phyloP scores from a whole-genome alignment of 495 filamentous ascomycete genomes.

The Aspergillus taichungensis region DNA sequence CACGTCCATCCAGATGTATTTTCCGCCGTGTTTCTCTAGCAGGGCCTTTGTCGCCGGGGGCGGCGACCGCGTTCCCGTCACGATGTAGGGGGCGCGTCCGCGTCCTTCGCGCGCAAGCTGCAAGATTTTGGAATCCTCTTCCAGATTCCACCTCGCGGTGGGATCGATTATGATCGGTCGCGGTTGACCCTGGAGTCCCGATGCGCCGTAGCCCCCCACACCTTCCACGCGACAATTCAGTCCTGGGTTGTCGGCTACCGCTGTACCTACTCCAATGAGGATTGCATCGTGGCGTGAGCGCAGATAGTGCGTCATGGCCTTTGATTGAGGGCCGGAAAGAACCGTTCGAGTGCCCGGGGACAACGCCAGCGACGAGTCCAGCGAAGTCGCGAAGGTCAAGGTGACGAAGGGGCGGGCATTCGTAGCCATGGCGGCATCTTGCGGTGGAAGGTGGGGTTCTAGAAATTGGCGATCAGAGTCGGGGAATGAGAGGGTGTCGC shows the following conservation, averaged over 20 bases:
- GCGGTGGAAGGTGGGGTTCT: slow-evolving; percentile 35
- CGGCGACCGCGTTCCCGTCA: slow-evolving; percentile 33
- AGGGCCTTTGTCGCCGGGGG: slow-evolving; percentile 20
- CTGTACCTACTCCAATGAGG: slow-evolving; percentile 78
- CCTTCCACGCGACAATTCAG: slow-evolving; percentile 66
- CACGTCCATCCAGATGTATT: slow-evolving; percentile 29
- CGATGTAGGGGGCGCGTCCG: slow-evolving; percentile 62
- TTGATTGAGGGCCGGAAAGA: slow-evolving; percentile 72
- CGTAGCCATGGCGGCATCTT: neutral
- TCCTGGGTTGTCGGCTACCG: slow-evolving; percentile 72
- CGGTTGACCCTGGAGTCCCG: slow-evolving; percentile 50
- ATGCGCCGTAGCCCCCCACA: slow-evolving; percentile 40
- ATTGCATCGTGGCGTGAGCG: slow-evolving; percentile 78
- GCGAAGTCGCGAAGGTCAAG: slow-evolving; percentile 82
- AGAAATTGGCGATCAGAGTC: slow-evolving; percentile 29
- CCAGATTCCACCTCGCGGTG: slow-evolving; percentile 53
- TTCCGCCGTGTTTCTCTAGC: slow-evolving; percentile 38
- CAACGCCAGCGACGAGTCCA: slow-evolving; percentile 69
- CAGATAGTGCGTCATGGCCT: slow-evolving; percentile 88
- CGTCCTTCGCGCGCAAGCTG: slow-evolving; percentile 48
- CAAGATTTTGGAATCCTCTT: slow-evolving; percentile 52
- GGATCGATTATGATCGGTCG: slow-evolving; percentile 77
- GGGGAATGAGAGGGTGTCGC: slow-evolving; percentile 32
- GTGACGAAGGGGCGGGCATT: slow-evolving; percentile 47
- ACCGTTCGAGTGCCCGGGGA: slow-evolving; percentile 64